These are phyloP conservation scores for Eimeria necatrix DNA, from an alignment of 169 alveolate species.

Conservation along the genomic window DNA sequence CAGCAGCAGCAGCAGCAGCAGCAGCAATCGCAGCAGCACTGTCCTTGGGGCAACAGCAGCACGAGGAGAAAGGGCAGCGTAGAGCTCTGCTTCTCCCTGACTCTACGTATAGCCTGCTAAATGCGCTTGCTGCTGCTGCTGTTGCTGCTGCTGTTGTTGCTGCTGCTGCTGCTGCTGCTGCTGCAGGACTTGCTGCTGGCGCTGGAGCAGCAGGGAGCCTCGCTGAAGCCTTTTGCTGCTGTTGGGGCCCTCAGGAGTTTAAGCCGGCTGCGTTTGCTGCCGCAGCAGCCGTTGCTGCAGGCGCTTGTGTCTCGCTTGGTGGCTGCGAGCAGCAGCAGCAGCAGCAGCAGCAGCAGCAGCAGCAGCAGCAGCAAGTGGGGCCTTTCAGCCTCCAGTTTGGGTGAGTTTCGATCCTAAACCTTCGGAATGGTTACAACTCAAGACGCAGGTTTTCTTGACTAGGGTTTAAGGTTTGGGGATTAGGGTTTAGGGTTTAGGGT, in stretches of 20 bases:
- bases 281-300: conserved; percentile 70
- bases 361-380: conserved; percentile 36
- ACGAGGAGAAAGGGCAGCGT: background rate
- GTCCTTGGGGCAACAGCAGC: background rate
- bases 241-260: conserved; percentile 6
- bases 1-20: conserved; percentile 15
- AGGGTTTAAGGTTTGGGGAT: background rate
- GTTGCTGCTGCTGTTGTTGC: conserved; percentile 56
- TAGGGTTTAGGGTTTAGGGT: conserved; percentile 33
- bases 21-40: background rate
- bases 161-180: conserved; percentile 40
- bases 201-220: conserved; percentile 24
- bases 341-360: conserved; percentile 65
- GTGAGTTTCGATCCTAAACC: background rate
- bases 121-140: conserved; percentile 30
- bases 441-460: too few species aligned
- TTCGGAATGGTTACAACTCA: too few species aligned
- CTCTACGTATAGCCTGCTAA: background rate
- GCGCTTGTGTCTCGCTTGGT: conserved; percentile 6
- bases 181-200: conserved; percentile 62
- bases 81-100: background rate
- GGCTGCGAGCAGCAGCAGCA: conserved; percentile 36
- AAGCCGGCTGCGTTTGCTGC: conserved; percentile 30
- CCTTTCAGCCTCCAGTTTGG: background rate
- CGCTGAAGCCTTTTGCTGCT: background rate